Evolutionary conservation across 306 rosid genomes (phyloP).

Genomic region (Trifolium repens): DNA sequence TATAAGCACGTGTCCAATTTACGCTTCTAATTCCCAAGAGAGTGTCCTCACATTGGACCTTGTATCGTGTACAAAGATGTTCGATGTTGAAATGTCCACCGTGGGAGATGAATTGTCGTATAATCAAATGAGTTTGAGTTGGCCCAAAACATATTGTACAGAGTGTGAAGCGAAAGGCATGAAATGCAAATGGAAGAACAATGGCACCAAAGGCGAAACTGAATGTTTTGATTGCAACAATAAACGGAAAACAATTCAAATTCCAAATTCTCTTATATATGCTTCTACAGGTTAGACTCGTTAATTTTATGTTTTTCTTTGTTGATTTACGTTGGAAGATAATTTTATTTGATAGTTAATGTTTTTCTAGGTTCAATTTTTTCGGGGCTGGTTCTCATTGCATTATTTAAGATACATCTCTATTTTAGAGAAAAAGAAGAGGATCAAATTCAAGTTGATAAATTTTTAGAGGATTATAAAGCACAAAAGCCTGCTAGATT

Average conservation of each 20-base stretch:
- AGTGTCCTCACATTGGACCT: not conserved
- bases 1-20: slow-evolving; percentile 17
- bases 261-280: not conserved
- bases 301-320: not conserved
- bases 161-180: not conserved
- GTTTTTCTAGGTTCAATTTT: slow-evolving; percentile 20
- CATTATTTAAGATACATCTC: not conserved
- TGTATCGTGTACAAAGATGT: slow-evolving; percentile 26
- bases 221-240: not conserved
- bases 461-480: not conserved
- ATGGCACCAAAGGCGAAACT: not conserved
- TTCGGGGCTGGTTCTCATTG: not conserved
- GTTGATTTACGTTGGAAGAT: not conserved
- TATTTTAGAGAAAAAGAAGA: slow-evolving; percentile 16
- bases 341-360: not conserved
- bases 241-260: not conserved
- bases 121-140: not conserved
- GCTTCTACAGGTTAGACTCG: slow-evolving; percentile 18
- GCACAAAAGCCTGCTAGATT: not conserved
- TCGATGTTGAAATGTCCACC: not conserved
- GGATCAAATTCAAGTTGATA: not conserved
- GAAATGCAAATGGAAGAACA: slow-evolving; percentile 20
- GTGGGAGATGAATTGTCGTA: too few relatives aligned
- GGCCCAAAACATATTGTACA: not conserved
- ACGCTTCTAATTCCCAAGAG: not conserved